These are phyloP conservation scores for Simplicillium sp. DNA, from an alignment of 2,329 filamentous ascomycete genomes.

Conservation along the genomic window DNA sequence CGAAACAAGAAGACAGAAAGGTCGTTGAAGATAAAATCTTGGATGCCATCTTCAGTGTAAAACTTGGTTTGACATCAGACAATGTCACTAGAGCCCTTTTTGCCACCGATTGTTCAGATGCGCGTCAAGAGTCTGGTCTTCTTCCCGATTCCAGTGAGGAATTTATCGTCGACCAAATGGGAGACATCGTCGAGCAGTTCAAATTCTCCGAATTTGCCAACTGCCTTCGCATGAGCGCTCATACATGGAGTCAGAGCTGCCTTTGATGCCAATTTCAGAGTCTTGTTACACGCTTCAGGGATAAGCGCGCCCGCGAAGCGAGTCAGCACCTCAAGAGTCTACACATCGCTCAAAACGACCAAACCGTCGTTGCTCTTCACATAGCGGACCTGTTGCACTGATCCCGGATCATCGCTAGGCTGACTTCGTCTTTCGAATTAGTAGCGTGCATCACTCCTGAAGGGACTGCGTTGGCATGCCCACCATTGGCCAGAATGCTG, in stretches of 20 bases:
- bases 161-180: conserved; percentile 41
- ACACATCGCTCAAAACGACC: conserved; percentile 38
- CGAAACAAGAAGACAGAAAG: conserved; percentile 37
- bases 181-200: conserved; percentile 45
- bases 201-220: conserved; percentile 40
- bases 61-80: conserved; percentile 44
- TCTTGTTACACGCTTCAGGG: conserved; percentile 31
- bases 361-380: conserved; percentile 23
- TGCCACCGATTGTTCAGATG: conserved; percentile 59
- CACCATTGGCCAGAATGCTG: conserved; percentile 29
- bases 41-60: conserved; percentile 16
- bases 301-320: conserved; percentile 51
- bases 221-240: conserved; percentile 13
- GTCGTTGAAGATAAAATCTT: conserved; percentile 29
- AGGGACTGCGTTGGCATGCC: no score
- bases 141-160: conserved; percentile 39
- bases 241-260: no score
- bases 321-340: conserved; percentile 44
- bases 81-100: conserved; percentile 53
- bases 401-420: conserved; percentile 13
- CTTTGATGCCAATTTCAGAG: background rate
- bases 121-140: conserved; percentile 35
- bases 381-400: conserved; percentile 13
- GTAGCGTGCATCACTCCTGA: no score
- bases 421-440: no score